These are phyloP conservation scores for Blastobotrys americana DNA, from an alignment of 805 yeast species.

Conservation along the genomic window DNA sequence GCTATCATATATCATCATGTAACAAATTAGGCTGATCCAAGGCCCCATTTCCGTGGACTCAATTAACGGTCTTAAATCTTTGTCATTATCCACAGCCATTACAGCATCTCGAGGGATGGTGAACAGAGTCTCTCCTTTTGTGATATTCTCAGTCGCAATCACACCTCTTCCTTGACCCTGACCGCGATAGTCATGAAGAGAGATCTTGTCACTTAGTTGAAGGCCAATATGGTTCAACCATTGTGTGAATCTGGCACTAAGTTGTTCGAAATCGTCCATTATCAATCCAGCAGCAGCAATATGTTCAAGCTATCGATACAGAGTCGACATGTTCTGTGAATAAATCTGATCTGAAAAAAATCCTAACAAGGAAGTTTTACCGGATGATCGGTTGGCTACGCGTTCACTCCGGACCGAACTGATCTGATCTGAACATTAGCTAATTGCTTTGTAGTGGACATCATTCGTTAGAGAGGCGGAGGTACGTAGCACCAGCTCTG, in stretches of 20 bases:
- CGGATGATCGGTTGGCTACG: too few relatives aligned
- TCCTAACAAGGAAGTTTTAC: too few relatives aligned
- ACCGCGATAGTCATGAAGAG: slow-evolving; percentile 52
- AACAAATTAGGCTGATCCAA: slow-evolving; percentile 74
- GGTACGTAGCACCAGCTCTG: too few relatives aligned
- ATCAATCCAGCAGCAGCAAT: too few relatives aligned
- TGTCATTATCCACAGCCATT: slow-evolving; percentile 53
- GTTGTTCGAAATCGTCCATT: neutral
- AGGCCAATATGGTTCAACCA: slow-evolving; percentile 17
- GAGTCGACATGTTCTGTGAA: too few relatives aligned
- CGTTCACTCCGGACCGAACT: too few relatives aligned
- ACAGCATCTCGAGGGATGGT: slow-evolving; percentile 54
- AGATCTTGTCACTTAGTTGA: slow-evolving; percentile 48
- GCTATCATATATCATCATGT: slow-evolving; percentile 52
- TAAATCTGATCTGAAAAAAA: too few relatives aligned
- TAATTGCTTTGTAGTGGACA: too few relatives aligned
- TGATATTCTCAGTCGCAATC: slow-evolving; percentile 55
- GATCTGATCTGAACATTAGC: too few relatives aligned
- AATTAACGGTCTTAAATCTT: slow-evolving; percentile 20
- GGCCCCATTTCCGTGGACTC: slow-evolving; percentile 20
- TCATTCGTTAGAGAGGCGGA: too few relatives aligned
- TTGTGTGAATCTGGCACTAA: slow-evolving; percentile 4
- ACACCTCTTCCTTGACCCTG: slow-evolving; percentile 72
- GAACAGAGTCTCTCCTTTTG: slow-evolving; percentile 57
- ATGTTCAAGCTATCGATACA: too few relatives aligned